Base-by-base conservation (phyloP, 805 yeast species). In the Barnettozyma botsteinii region DNA sequence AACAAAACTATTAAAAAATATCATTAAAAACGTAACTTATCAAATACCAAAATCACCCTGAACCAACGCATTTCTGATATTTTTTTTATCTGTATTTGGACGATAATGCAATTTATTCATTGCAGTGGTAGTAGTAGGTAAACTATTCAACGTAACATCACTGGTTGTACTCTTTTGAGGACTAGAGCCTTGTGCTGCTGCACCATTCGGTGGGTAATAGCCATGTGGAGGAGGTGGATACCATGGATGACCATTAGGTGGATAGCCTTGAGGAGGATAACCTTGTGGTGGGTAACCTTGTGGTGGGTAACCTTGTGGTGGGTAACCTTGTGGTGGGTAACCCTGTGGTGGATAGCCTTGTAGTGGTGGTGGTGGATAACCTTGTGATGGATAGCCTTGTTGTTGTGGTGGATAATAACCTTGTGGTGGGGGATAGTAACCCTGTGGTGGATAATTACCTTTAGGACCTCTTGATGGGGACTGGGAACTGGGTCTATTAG, bases 11-110 rank as follows among this genome's bases (percentile, higher is more conserved):
- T 35, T 12, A 30, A 30, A 30, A 15, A 19, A 6, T 13, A 20
- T 25, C 23, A 37, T 20, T 15, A 27, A 25, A 31, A 31, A 10
- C 13, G 23, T 7, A 19, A 15, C 7, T 10, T 10, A 14, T 45
- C 40, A 81, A 27, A 83, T 80, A 33, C 91, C 91, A 62, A 81
- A 83, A 40, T 71, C 71, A 23, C 83, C 84, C 41, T 74, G 77
- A 52, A 75, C 73, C 35, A 83, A 69, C 2, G 85, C 85, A 37
- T 77, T 72, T 50, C 87, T 69, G 33, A 83, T 66, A 38, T 71
- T 67, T 31, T 75, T 80, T 51, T 79, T 77, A 49, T 75, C 75
- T 37, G 62, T 57, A 21, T 52, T 56, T 8, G 63, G 65, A 18
- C 72, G 73, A 48, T 72, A 77, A 34, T 50, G 56, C 7, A 71